These are phyloP conservation scores for Phyllosticta ampelicida DNA, from an alignment of 2,329 filamentous ascomycete species.

Conservation along the genomic window DNA sequence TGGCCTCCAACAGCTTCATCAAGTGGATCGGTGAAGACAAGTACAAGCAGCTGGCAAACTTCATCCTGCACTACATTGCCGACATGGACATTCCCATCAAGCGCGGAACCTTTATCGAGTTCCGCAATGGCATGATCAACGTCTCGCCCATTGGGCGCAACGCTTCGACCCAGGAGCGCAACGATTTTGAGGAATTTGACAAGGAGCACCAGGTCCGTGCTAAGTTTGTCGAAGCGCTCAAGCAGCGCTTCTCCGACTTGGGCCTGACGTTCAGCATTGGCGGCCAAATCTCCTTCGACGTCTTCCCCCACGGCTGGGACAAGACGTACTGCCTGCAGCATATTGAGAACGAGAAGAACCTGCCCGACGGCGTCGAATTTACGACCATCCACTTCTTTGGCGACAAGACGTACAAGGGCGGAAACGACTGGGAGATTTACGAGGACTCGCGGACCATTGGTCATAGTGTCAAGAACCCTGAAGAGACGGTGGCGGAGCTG, in stretches of 20 bases:
- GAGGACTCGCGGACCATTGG: conserved; percentile 70
- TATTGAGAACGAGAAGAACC: conserved; percentile 63
- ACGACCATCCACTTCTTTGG: conserved; percentile 95
- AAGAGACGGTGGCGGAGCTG: conserved; percentile 70
- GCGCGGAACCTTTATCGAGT: conserved; percentile 77
- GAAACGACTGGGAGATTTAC: conserved; percentile 95
- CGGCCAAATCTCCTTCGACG: conserved; percentile 95
- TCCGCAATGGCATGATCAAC: conserved; percentile 87
- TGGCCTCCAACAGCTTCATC: conserved; percentile 81
- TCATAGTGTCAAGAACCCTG: conserved; percentile 69
- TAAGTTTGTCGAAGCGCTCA: conserved; percentile 64
- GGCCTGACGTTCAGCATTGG: conserved; percentile 92
- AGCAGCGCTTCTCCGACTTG: conserved; percentile 70
- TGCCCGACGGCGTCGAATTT: conserved; percentile 61
- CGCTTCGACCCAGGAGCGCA: conserved; percentile 66
- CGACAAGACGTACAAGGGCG: conserved; percentile 84
- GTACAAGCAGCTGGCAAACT: conserved; percentile 70
- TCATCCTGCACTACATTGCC: conserved; percentile 70
- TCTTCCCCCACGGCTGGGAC: conserved; percentile 96
- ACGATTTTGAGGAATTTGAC: conserved; percentile 76
- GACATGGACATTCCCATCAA: conserved; percentile 77
- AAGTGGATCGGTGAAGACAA: conserved; percentile 75
- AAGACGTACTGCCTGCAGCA: conserved; percentile 95
- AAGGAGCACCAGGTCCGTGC: conserved; percentile 63
- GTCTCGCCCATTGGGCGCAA: conserved; percentile 77